Conservation (phyloP, 805 yeast species). For the Candida ovalis region DNA sequence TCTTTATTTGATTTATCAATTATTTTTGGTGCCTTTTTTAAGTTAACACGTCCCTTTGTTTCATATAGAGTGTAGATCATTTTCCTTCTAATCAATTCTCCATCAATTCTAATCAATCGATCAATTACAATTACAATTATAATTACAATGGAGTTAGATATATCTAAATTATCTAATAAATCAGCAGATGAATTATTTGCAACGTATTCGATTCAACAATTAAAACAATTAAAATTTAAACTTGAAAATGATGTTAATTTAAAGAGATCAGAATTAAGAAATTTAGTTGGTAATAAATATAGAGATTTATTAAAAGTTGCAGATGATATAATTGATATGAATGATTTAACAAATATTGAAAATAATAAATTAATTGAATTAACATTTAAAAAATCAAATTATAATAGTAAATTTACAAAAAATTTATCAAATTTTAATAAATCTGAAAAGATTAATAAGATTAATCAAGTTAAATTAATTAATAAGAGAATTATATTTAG, state of each 20-base stretch:
- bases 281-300: conserved; percentile 33
- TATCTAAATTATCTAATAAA: conserved; percentile 4
- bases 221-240: conserved; percentile 21
- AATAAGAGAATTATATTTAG: conserved; percentile 21
- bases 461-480: conserved; percentile 8
- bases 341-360: conserved; percentile 22
- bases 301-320: conserved; percentile 35
- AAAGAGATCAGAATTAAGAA: conserved; percentile 26
- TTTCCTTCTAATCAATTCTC: too few species aligned
- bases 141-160: neutral
- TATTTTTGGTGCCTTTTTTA: too few species aligned
- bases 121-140: too few species aligned
- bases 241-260: conserved; percentile 19
- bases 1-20: too few species aligned
- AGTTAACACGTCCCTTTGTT: too few species aligned
- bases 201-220: conserved; percentile 27
- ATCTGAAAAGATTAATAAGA: conserved; percentile 1
- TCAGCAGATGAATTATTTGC: conserved; percentile 25
- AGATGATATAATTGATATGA: conserved; percentile 34
- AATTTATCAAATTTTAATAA: conserved; percentile 22
- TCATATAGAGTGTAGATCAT: too few species aligned
- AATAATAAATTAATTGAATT: conserved; percentile 26
- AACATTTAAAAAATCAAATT: conserved; percentile 28
- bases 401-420: conserved; percentile 18
- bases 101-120: too few species aligned